phyloP scores from a whole-genome alignment of 2,329 filamentous ascomycete species.

The Calonectria naviculata region DNA sequence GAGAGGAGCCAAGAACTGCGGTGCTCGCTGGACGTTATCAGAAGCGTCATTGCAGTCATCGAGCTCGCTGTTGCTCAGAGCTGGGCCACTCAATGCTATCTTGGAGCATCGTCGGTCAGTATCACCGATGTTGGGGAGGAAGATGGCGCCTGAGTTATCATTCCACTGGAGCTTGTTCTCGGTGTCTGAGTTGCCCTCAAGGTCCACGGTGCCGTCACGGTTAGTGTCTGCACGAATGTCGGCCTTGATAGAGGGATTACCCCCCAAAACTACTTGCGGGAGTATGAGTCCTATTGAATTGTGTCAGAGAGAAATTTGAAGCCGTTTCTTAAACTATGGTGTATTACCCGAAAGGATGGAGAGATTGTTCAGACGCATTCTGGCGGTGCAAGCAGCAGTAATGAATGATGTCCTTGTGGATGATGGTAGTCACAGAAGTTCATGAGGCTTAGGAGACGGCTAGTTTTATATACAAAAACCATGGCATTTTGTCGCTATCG shows the following conservation, averaged over 20 bases:
- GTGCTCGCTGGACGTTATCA: constrained; percentile 43
- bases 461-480: neutral
- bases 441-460: too few species aligned
- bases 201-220: constrained; percentile 47
- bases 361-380: neutral
- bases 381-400: neutral
- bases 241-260: neutral
- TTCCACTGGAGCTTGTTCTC: constrained; percentile 44
- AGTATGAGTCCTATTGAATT: neutral
- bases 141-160: constrained; percentile 42
- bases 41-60: constrained; percentile 48
- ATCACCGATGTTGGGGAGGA: constrained; percentile 52
- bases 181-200: neutral
- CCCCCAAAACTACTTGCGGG: neutral
- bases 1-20: constrained; percentile 45
- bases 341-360: neutral
- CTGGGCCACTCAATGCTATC: constrained; percentile 9
- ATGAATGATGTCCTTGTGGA: neutral
- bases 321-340: too few species aligned
- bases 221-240: constrained; percentile 50
- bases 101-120: constrained; percentile 43
- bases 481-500: too few species aligned
- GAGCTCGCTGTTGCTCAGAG: constrained; percentile 34
- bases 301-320: neutral
- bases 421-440: too few species aligned